These are phyloP conservation scores for Panicum miliaceum DNA, from an alignment of 176 grass and related monocot species.

Conservation along the genomic window DNA sequence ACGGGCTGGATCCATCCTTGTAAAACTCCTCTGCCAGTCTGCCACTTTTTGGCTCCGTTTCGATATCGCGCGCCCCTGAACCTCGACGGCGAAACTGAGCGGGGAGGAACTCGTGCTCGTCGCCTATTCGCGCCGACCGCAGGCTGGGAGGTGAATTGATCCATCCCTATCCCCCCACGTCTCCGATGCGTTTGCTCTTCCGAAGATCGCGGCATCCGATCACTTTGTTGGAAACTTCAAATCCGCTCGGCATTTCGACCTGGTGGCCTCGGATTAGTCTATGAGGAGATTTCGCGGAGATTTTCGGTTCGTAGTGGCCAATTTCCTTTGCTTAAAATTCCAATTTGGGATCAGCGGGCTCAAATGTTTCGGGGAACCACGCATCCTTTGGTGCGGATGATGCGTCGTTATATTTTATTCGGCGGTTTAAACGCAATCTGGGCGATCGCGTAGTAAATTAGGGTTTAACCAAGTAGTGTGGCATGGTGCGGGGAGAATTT, in stretches of 20 bases:
- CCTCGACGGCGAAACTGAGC: background rate
- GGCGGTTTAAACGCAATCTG: background rate
- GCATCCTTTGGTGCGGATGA: background rate
- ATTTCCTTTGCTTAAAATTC: background rate
- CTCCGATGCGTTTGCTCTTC: background rate
- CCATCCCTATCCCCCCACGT: background rate
- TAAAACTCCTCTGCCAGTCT: background rate
- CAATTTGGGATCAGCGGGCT: background rate
- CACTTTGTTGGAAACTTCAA: background rate
- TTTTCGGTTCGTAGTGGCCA: background rate
- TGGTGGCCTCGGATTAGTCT: background rate
- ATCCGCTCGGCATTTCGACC: background rate
- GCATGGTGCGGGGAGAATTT: background rate
- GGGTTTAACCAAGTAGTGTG: background rate
- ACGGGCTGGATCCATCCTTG: background rate
- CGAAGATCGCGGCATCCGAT: background rate
- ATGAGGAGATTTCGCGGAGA: background rate
- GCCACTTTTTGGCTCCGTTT: background rate
- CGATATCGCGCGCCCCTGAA: slow-evolving; percentile 1
- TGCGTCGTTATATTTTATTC: background rate
- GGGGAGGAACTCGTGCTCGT: background rate
- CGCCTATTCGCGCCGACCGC: background rate
- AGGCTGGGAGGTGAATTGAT: background rate
- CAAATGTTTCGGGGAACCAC: slow-evolving; percentile 3
- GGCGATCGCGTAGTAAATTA: background rate